Percentiles rank a stretch among this genome's conserved stretches.
Evolutionary conservation across 306 rosid genomes (phyloP).

Genomic region (Begonia peltatifolia): DNA sequence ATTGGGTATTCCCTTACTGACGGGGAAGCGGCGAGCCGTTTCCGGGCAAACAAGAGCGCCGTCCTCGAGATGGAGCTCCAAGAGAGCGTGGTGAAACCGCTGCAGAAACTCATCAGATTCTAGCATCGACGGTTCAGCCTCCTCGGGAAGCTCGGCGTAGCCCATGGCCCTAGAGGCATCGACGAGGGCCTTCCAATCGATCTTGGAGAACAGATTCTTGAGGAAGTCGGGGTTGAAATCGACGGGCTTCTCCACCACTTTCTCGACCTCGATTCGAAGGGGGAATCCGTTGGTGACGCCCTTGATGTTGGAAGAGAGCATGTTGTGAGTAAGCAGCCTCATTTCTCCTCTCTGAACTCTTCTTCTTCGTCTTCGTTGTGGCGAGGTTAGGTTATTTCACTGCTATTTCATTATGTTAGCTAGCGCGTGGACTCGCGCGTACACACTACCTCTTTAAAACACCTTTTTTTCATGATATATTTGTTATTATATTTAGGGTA

Average conservation of each 20-base stretch:
- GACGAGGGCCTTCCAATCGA: constrained; percentile 64
- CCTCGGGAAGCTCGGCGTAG: constrained; percentile 63
- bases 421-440: too few species aligned
- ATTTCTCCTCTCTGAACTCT: constrained; percentile 12
- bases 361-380: too few species aligned
- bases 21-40: constrained; percentile 63
- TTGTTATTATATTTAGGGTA: too few species aligned
- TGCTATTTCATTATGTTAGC: too few species aligned
- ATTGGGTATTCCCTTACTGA: constrained; percentile 76
- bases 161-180: constrained; percentile 53
- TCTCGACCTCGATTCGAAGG: constrained; percentile 53
- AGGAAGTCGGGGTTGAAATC: constrained; percentile 56
- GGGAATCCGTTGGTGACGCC: constrained; percentile 82
- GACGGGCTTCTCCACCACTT: constrained; percentile 52
- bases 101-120: constrained; percentile 60
- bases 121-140: constrained; percentile 49
- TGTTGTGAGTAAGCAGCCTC: constrained; percentile 85
- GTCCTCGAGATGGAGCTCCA: constrained; percentile 87
- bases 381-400: too few species aligned
- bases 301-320: constrained; percentile 78
- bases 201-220: constrained; percentile 58
- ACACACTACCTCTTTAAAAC: too few species aligned
- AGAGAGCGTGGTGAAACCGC: constrained; percentile 74
- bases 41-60: constrained; percentile 81
- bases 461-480: too few species aligned